Evolutionary conservation across 2,329 filamentous ascomycete genomes (phyloP).

Genomic region (Pseudocercospora macadamiae): DNA sequence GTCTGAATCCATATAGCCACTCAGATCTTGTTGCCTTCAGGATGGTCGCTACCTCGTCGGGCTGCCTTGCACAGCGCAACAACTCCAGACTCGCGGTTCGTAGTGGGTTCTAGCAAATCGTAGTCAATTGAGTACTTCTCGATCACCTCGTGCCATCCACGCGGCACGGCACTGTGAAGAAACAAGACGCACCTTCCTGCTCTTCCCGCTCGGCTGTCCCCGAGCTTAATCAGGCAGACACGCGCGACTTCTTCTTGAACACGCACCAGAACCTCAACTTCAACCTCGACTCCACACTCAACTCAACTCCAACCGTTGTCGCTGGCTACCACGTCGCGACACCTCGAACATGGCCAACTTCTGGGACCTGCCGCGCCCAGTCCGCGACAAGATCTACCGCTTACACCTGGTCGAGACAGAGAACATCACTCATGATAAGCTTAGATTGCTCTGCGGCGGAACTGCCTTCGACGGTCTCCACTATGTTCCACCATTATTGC

Average conservation of each 20-base stretch:
- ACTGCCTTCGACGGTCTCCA: not conserved
- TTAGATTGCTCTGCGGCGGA: not conserved
- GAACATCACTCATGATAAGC: slow-evolving; percentile 2
- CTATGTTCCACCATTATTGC: slow-evolving; percentile 22
- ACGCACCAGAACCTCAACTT: not conserved
- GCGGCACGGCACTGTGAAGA: no score
- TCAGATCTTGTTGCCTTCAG: no score
- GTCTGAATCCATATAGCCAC: no score
- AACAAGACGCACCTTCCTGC: no score
- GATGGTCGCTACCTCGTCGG: no score
- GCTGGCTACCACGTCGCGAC: not conserved
- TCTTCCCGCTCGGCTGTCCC: no score
- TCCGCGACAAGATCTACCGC: slow-evolving; percentile 33
- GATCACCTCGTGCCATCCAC: no score
- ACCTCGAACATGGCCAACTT: slow-evolving; percentile 28
- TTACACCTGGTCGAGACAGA: slow-evolving; percentile 26
- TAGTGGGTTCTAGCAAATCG: no score
- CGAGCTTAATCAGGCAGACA: not conserved
- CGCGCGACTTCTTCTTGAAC: not conserved
- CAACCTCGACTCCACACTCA: not conserved
- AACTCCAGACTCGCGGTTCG: no score
- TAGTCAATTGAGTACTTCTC: no score
- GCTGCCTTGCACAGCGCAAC: no score
- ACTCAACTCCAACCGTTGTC: not conserved
- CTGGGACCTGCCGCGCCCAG: slow-evolving; percentile 27